These are phyloP conservation scores for Hypoxylon sp. DNA, from an alignment of 2,329 filamentous ascomycete species.

Conservation along the genomic window DNA sequence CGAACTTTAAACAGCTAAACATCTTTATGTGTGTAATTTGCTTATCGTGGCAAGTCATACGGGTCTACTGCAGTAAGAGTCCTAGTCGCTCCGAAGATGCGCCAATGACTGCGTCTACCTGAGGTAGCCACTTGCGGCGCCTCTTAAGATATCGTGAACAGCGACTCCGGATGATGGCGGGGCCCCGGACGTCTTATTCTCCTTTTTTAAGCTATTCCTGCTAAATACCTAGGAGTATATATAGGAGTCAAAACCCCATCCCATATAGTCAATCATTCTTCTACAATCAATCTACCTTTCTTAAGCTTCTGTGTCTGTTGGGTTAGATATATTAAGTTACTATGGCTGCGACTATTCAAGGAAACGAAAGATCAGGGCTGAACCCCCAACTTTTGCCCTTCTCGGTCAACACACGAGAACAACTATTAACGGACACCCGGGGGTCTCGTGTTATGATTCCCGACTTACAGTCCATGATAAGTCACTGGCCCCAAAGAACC, in stretches of 20 bases:
- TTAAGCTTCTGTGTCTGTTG: neutral
- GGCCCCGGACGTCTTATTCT: neutral
- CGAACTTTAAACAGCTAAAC: neutral
- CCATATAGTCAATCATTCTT: neutral
- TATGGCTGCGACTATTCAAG: slow-evolving; percentile 16
- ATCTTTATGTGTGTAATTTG: too few relatives aligned
- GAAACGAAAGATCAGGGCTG: neutral
- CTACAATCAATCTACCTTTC: neutral
- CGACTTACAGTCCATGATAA: slow-evolving; percentile 34
- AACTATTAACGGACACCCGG: slow-evolving; percentile 19
- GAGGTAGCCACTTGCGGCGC: too few relatives aligned
- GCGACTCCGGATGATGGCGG: neutral
- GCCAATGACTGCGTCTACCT: neutral
- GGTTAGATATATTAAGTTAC: neutral
- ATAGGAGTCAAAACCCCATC: neutral
- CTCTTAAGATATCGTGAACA: neutral
- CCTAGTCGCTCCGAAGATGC: neutral
- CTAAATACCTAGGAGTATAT: neutral
- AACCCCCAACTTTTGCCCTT: neutral
- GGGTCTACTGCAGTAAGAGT: neutral
- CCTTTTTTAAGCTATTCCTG: neutral
- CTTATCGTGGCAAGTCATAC: neutral
- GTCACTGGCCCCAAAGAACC: slow-evolving; percentile 35
- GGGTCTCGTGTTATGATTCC: slow-evolving; percentile 33
- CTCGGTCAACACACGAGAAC: slow-evolving; percentile 9